Conservation (phyloP, 495 filamentous ascomycete genomes). For the Hyaloscypha variabilis region DNA sequence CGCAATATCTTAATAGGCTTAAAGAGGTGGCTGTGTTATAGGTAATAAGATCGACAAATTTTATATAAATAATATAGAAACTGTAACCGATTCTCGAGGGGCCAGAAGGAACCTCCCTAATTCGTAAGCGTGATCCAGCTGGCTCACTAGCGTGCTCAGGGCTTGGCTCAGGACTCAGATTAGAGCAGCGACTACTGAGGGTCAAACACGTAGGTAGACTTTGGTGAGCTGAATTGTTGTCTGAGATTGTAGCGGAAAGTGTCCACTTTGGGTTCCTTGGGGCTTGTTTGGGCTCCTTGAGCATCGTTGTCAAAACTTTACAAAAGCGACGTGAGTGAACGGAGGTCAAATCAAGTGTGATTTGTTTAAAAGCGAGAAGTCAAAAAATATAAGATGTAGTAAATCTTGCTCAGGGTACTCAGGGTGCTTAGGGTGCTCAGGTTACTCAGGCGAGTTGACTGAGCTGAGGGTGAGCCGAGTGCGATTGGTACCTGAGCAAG, state of each 20-base stretch:
- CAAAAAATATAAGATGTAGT: too few relatives aligned
- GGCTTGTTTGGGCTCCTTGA: too few relatives aligned
- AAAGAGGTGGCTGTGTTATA: neutral
- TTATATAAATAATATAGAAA: neutral
- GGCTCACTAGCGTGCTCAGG: constrained; percentile 3
- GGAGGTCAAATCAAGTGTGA: too few relatives aligned
- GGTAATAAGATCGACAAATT: neutral
- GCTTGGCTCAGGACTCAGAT: neutral
- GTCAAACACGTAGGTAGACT: neutral
- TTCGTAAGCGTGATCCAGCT: neutral
- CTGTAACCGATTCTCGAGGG: neutral
- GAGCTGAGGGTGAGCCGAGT: too few relatives aligned
- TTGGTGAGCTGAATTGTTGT: neutral
- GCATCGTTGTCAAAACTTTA: too few relatives aligned
- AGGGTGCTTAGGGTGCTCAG: too few relatives aligned
- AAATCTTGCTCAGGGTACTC: too few relatives aligned
- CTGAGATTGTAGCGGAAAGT: neutral
- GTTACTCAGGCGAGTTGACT: too few relatives aligned
- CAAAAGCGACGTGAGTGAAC: too few relatives aligned
- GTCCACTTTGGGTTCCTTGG: too few relatives aligned
- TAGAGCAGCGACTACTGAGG: constrained; percentile 2
- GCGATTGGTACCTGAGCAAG: too few relatives aligned
- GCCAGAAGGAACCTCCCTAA: neutral
- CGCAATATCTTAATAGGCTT: neutral
- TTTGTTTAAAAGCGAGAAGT: too few relatives aligned